Base-by-base conservation (phyloP, 1,139 yeast genomes). In the Lodderomyces elongisporus region DNA sequence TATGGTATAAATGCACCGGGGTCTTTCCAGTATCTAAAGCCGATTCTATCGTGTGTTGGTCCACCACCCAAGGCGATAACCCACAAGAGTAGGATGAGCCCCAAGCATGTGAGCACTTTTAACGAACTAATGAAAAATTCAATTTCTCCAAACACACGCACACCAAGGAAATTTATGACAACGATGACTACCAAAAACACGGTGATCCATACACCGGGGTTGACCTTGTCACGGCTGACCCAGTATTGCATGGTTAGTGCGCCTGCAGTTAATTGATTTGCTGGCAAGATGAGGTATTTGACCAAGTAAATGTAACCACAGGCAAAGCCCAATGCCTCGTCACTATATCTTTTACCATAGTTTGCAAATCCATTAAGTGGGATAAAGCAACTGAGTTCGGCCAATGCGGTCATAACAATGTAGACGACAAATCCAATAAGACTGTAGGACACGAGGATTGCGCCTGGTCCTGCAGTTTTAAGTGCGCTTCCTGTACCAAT, bases 281-380 rank as follows among this genome's bases (percentile, higher is more conserved):
- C 83, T 5, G 84, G 75, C 39, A 79, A 68, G 51, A 81, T 72
- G 45, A 79, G 62, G 52, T 79, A 81, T 37, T 56, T 56, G 9
- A 35, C 28, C 77, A 65, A 36, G 54, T 81, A 81, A 15, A 70
- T 67, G 51, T 77, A 77, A 38, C 88, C 89, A 49, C 83, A 81
- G 3, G 87, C 87, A 55, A 79, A 80, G 2, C 88, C 89, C 33
- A 81, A 64, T 4, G 85, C 74, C 24, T 79, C 81, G 46, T 80
- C 87, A 37, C 74, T 77, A 47, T 78, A 81, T 41, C 88, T 64
- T 34, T 75, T 68, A 37, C 83, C 77, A 51, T 79, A 81, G 45
- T 83, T 80, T 18, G 85, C 76, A 54, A 79, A 80, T 21, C 87
- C 87, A 50, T 79, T 82, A 46, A 80, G 61, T 14, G 88, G 88